Percentiles rank a stretch among this genome's conserved stretches.
These are phyloP conservation scores for Ulmus americana DNA, from an alignment of 331 rosid genomes.

Conservation along the genomic window DNA sequence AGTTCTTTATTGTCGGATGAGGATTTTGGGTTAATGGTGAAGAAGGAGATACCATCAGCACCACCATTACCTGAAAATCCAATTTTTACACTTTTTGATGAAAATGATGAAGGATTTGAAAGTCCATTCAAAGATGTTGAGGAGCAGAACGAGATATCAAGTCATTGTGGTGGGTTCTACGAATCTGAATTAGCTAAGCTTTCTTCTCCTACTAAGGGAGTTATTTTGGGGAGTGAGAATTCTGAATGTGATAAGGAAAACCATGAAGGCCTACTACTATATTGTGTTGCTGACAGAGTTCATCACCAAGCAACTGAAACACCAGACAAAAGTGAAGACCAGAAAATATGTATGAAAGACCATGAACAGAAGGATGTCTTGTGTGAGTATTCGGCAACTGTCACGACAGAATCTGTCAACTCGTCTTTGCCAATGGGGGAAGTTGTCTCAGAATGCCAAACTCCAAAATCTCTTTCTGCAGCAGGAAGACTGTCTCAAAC, in stretches of 20 bases:
- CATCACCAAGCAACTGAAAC: conserved; percentile 10
- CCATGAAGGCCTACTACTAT: conserved; percentile 10
- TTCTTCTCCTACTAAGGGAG: conserved; percentile 14
- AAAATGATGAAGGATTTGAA: conserved; percentile 20
- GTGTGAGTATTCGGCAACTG: conserved; percentile 16
- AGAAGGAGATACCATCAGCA: conserved; percentile 33
- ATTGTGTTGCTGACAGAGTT: not conserved
- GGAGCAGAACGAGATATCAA: conserved; percentile 7
- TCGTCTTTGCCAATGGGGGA: conserved; percentile 28
- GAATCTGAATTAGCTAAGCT: conserved; percentile 28
- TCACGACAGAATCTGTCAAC: conserved; percentile 25
- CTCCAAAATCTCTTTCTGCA: conserved; percentile 23
- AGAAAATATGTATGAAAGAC: not conserved
- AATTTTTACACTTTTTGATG: conserved; percentile 18
- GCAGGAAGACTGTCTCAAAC: conserved; percentile 26
- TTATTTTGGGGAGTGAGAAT: conserved; percentile 1
- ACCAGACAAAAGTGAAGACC: conserved; percentile 16
- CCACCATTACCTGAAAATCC: conserved; percentile 30
- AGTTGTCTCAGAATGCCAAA: conserved; percentile 25
- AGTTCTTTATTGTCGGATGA: conserved; percentile 28
- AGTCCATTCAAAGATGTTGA: conserved; percentile 17
- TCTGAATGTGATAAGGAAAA: not conserved
- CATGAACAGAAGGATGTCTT: conserved; percentile 17
- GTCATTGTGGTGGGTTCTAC: conserved; percentile 12
- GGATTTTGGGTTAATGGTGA: conserved; percentile 27